Evolutionary conservation across 1,284 basidiomycete species (phyloP).

Genomic region (Trichosporon ovoides): DNA sequence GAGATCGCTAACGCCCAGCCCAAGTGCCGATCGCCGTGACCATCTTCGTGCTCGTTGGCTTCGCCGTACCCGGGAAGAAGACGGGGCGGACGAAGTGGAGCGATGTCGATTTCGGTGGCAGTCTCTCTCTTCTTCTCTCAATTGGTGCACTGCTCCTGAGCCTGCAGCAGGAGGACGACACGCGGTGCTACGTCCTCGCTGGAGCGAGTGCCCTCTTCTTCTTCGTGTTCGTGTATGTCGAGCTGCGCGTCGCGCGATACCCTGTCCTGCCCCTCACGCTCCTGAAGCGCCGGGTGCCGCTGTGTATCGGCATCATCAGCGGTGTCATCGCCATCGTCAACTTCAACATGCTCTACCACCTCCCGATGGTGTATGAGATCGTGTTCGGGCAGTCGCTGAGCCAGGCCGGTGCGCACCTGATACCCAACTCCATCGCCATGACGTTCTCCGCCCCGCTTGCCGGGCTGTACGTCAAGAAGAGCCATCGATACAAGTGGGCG

Average conservation of each 20-base stretch:
- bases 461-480: conserved; percentile 23
- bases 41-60: conserved; percentile 11
- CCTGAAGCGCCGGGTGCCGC: conserved; percentile 19
- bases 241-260: conserved; percentile 21
- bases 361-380: conserved; percentile 33
- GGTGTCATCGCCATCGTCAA: conserved; percentile 30
- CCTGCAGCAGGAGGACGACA: conserved; percentile 10
- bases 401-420: conserved; percentile 26
- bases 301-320: conserved; percentile 30
- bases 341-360: conserved; percentile 36
- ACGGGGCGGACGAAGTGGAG: not conserved
- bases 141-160: conserved; percentile 26
- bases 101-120: conserved; percentile 29
- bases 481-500: conserved; percentile 27
- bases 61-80: conserved; percentile 9
- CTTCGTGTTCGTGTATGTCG: conserved; percentile 26
- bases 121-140: conserved; percentile 22
- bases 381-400: conserved; percentile 23
- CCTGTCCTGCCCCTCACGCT: conserved; percentile 31
- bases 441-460: conserved; percentile 26
- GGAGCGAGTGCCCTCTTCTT: conserved; percentile 17
- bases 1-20: conserved; percentile 6
- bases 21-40: conserved; percentile 22
- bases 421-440: conserved; percentile 30
- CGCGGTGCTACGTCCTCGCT: not conserved